Conservation (phyloP, 106 monocot species). For the Dioscorea zingiberensis region DNA sequence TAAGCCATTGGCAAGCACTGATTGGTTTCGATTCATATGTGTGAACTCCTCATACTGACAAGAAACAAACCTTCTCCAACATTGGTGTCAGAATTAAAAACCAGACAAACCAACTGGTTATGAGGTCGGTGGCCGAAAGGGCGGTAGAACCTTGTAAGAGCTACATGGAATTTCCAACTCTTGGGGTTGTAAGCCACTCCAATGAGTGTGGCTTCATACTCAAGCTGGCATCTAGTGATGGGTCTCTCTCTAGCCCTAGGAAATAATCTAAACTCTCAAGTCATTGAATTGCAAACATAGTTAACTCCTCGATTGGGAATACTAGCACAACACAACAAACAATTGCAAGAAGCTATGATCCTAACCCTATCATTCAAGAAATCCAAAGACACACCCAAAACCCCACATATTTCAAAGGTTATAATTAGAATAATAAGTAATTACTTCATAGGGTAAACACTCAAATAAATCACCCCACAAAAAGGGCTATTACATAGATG, state of each 20-base stretch:
- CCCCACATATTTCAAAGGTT: too few species aligned
- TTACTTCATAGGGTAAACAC: too few species aligned
- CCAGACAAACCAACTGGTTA: conserved; percentile 38
- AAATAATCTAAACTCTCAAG: conserved; percentile 34
- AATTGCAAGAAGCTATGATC: conserved; percentile 50
- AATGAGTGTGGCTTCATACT: conserved; percentile 51
- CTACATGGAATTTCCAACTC: conserved; percentile 27
- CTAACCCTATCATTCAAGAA: conserved; percentile 49
- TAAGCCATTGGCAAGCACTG: conserved; percentile 26
- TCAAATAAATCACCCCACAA: too few species aligned
- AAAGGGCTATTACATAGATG: too few species aligned
- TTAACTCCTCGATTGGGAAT: conserved; percentile 37
- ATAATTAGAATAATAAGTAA: too few species aligned
- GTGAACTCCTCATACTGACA: conserved; percentile 49
- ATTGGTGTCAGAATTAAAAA: conserved; percentile 43
- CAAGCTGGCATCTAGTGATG: conserved; percentile 44
- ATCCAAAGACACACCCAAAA: conserved; percentile 28
- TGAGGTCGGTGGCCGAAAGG: conserved; percentile 39
- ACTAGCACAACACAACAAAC: conserved; percentile 56
- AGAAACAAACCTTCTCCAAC: conserved; percentile 40
- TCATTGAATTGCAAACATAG: conserved; percentile 64
- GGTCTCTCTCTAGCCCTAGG: conserved; percentile 46
- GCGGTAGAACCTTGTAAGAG: conserved; percentile 51
- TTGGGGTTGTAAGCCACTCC: conserved; percentile 31
- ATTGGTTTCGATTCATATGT: conserved; percentile 62